A percentile compares a stretch with the other conserved stretches of the same genome.
phyloP scores from a whole-genome alignment of 345 rosid genomes.

The Angophora floribunda region DNA sequence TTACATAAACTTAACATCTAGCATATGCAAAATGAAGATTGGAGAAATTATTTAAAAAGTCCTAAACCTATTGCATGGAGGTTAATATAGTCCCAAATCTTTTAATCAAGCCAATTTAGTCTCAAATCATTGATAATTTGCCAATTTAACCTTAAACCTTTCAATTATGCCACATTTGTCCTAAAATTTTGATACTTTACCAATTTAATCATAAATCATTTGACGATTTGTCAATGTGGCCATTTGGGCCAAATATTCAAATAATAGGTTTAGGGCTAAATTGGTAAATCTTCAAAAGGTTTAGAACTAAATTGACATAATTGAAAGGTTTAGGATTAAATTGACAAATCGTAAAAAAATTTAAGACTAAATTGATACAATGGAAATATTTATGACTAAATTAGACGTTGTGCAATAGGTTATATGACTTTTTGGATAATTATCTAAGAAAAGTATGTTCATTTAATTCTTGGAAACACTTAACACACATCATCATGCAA shows the following conservation, averaged over 20 bases:
- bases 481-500: neutral
- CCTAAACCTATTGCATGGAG: neutral
- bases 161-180: neutral
- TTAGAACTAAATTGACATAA: too few relatives aligned
- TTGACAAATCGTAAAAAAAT: rapidly evolving
- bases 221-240: rapidly evolving
- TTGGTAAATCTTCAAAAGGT: too few relatives aligned
- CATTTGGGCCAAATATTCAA: neutral
- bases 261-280: neutral
- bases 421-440: too few relatives aligned
- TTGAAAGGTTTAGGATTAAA: neutral
- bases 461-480: neutral
- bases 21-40: neutral
- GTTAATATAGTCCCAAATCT: neutral
- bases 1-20: neutral
- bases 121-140: neutral
- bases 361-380: rapidly evolving
- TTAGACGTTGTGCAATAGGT: rapidly evolving
- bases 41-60: neutral
- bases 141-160: rapidly evolving
- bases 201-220: neutral
- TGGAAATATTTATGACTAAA: too few relatives aligned
- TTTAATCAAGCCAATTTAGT: too few relatives aligned
- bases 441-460: neutral
- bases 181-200: too few relatives aligned